Base-by-base conservation (phyloP, 2,329 filamentous ascomycete species). In the Nakataea oryzae region DNA sequence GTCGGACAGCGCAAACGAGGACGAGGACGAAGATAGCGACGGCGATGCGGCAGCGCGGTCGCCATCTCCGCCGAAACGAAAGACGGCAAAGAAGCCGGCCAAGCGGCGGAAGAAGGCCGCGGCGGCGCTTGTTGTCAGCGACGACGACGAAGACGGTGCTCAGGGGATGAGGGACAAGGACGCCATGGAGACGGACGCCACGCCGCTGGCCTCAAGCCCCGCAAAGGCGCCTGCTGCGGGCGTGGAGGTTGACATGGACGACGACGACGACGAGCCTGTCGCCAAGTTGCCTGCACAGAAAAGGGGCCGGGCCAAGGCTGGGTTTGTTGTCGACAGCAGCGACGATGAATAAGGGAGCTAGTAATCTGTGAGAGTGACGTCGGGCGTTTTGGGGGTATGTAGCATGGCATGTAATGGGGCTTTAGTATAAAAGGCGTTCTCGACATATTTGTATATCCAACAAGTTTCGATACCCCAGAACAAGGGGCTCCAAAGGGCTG, bases 281-380 rank as follows among this genome's bases (percentile, higher is more conserved):
- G 41, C 41, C 2, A 67, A 71, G 0, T 73, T 66, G 3, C 50
- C 59, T 27, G 27, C 17, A n/a, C 59, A 76, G 63, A 67, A 70
- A 66, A 75, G 80, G 62, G 73, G 75, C 1, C 75, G 80, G 64
- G 74, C 78, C 3, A 77, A 77, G 61, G 78, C 79, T 24, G 83
- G 83, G 0, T 86, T 86, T 64, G 71, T 86, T 57, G 68, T 84
- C 47, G 83, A 86, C 67, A 85, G 83, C 64, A 84, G 84, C 69
- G 84, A 86, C 58, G 81, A 84, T 65, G 80, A 83, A 62, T 75
- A 69, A 27, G 8, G 21, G 29, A 13, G 57, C 3, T 28, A 11
- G 30, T 30, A 21, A 17, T n/a, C 41, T n/a, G n/a, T n/a, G n/a
- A n/a, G n/a, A n/a, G n/a, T n/a, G n/a, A n/a, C n/a, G n/a, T n/a